Base-by-base conservation (phyloP, 306 rosid species). In the Crataegus laevigata region DNA sequence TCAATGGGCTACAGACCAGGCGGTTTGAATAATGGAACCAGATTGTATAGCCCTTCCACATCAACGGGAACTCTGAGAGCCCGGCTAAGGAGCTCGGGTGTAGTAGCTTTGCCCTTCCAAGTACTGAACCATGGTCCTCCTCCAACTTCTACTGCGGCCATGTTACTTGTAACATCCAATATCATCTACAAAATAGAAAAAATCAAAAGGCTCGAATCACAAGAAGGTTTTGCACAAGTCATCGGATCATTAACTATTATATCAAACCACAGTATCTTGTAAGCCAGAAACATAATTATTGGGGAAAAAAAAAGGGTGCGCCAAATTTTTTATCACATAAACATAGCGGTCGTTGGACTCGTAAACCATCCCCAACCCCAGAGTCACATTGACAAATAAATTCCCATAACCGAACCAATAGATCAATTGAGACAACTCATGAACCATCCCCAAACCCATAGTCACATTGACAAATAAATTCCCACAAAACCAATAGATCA, bases 81-180 rank as follows among this genome's bases (percentile, higher is more conserved):
- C 13, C 75, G 73, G 24, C 51, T 72, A 79, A 94, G 71, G 77
- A 78, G 70, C 60, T 76, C 87, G 8, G 92, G 86, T 25, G 75
- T 76, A 54, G 85, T 36, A 17, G 97, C 83, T 58, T 86, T 76
- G 17, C 91, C 98, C 83, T 89, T 94, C 98, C 97, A 94, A 76
- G 87, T 69, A 84, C 67, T 87, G 81, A 91, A 88, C 98, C 98
- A 94, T 38, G 98, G 98, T 45, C 98, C 97, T 21, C 97, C 97
- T 83, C 98, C 97, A 52, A 94, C 91, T 82, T 94, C 98, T 55
- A 90, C 25, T 19, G 93, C 96, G 17, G 94, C 98, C 96, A 90
- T 86, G 71, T 94, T 82, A 72, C 98, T 94, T 68, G 80, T 69
- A 26, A 91, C 97, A 61, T 91, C 90, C 88, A 94, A 79, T 81